phyloP scores from a whole-genome alignment of 306 rosid species.

The Trichosanthes truncata region DNA sequence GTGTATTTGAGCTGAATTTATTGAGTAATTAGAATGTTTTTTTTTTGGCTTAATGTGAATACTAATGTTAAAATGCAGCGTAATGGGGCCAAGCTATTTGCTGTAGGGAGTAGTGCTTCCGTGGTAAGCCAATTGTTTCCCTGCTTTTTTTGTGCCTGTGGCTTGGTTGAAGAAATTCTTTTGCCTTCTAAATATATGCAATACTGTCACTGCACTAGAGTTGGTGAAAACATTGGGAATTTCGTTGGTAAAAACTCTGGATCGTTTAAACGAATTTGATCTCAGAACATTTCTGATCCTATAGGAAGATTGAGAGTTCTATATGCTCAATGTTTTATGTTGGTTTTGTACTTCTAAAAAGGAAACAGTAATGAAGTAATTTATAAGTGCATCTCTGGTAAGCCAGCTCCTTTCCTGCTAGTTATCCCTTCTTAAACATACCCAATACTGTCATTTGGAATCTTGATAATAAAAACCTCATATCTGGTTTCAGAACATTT shows the following conservation, averaged over 20 bases:
- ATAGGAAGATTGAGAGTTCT: not conserved
- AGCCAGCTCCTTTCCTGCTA: not conserved
- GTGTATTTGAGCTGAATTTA: not conserved
- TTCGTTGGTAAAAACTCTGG: not conserved
- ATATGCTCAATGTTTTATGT: not conserved
- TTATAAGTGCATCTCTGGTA: conserved; percentile 27
- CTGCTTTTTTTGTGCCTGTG: not conserved
- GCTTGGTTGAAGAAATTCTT: not conserved
- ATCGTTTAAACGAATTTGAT: not conserved
- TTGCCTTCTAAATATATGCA: not conserved
- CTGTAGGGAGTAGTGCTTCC: conserved; percentile 36
- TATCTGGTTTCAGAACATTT: not conserved
- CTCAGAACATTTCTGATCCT: not conserved
- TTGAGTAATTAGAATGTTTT: not conserved
- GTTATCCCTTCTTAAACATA: not conserved
- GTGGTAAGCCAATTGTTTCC: conserved; percentile 19
- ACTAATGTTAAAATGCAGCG: conserved; percentile 15
- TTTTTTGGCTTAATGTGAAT: not conserved
- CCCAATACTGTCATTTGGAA: not conserved
- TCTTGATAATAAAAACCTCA: not conserved
- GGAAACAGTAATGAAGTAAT: not conserved
- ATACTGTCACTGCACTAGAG: not conserved
- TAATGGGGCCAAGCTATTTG: conserved; percentile 35
- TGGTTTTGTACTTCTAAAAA: not conserved
- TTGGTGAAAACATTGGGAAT: not conserved